Base-by-base conservation (phyloP, 257 asterid genomes). In the Solanum dulcamara region DNA sequence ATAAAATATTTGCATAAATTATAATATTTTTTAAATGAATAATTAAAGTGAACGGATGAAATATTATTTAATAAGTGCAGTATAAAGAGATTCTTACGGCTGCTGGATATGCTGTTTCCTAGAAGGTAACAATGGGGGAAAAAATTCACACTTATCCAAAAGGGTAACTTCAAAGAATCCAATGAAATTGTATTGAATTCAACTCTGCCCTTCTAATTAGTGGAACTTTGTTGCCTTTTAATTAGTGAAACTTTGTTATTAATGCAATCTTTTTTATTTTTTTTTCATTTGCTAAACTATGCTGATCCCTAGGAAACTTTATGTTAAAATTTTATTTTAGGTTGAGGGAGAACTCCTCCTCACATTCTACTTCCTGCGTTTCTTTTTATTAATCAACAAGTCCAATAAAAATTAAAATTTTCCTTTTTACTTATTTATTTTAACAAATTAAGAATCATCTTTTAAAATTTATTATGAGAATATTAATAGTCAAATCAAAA, bases 241-340 rank as follows among this genome's bases (percentile, higher is more conserved):
- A 75, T 32, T 11, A 70, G 79, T 26, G 20, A 40, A 24, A n/a
- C 82, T 26, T 62, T 20, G 22, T 33, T 75, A 24, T 26, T 67
- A 75, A 7, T 77, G 59, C 35, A 17, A 3, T 4, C 5, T 67
- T 14, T 37, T 7, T 22, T 6, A 28, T 2, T 7, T 32, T 67
- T 24, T 2, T 67, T 15, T n/a, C n/a, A 53, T 84, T 88, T 86
- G 88, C 85, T 83, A 80, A 84, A 67, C 38, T 80, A 10, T 85
- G 89, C 81, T 74, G 88, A 92, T 92, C 93, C 92, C 92, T 81
- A 90, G 32, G 81, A 53, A 44, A 48, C 46, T 74, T 82, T 86
- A 84, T 88, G 6, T 30, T 50, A 26, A 80, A 50, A n/a, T 4
- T 38, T 50, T 72, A 48, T 67, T 15, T 37, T 38, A 37, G 17